Evolutionary conservation across 1,284 basidiomycete species (phyloP).

Genomic region (Trametes pubescens): DNA sequence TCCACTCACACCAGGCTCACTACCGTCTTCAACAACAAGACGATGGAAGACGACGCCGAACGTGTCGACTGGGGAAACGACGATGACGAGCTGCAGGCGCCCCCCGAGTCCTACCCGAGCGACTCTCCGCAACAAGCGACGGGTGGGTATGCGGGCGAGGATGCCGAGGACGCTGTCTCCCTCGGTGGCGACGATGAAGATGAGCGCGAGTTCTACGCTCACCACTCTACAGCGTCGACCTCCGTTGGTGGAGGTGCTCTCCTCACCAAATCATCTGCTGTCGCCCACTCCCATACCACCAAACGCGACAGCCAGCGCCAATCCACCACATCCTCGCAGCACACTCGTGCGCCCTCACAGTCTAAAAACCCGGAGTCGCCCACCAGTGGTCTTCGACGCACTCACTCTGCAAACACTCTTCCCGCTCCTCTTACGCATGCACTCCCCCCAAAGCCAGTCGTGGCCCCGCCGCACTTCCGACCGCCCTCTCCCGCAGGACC

Average conservation of each 20-base stretch:
- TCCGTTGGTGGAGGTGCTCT: constrained; percentile 21
- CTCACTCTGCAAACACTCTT: constrained; percentile 44
- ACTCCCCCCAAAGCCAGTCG: constrained; percentile 75
- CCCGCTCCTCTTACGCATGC: constrained; percentile 59
- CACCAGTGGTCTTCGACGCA: constrained; percentile 39
- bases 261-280: constrained; percentile 27
- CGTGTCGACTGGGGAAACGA: constrained; percentile 80
- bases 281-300: constrained; percentile 21
- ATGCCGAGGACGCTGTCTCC: constrained; percentile 73
- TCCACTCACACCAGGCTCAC: constrained; percentile 6
- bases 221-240: constrained; percentile 41
- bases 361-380: constrained; percentile 40
- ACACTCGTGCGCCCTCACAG: constrained; percentile 31
- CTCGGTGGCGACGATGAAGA: constrained; percentile 78
- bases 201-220: constrained; percentile 47
- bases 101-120: constrained; percentile 34
- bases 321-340: constrained; percentile 25
- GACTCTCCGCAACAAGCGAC: constrained; percentile 28
- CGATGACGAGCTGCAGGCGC: constrained; percentile 60
- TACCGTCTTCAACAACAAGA: constrained; percentile 39
- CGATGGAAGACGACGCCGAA: constrained; percentile 72
- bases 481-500: constrained; percentile 67
- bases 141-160: constrained; percentile 46
- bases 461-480: constrained; percentile 59
- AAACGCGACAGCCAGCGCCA: constrained; percentile 38